Evolutionary conservation across 306 rosid genomes (phyloP).

Genomic region (Quercus berberidifolia): DNA sequence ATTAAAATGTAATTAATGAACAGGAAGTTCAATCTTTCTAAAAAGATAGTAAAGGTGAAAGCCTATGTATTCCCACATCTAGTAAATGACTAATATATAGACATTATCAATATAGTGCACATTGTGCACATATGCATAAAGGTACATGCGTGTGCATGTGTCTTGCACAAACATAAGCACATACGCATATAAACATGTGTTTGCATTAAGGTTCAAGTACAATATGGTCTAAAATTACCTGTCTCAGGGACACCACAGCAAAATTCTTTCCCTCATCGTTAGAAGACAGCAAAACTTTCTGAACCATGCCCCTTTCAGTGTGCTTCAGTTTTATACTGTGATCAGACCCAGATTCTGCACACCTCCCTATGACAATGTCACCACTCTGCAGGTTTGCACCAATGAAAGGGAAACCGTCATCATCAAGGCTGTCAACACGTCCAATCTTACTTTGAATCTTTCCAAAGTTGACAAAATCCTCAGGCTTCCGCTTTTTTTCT

Average conservation of each 20-base stretch:
- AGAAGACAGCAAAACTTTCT: constrained; percentile 87
- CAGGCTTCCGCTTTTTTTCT: constrained; percentile 76
- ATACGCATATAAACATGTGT: neutral
- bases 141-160: neutral
- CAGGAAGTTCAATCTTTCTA: neutral
- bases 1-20: constrained; percentile 11
- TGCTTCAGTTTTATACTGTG: constrained; percentile 88
- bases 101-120: constrained; percentile 7
- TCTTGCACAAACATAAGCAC: neutral
- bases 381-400: constrained; percentile 92
- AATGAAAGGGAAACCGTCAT: constrained; percentile 84
- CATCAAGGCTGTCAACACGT: constrained; percentile 90
- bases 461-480: constrained; percentile 75
- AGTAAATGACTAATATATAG: neutral
- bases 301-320: constrained; percentile 93
- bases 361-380: constrained; percentile 79
- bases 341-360: constrained; percentile 88
- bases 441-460: constrained; percentile 85
- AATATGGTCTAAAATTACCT: constrained; percentile 43
- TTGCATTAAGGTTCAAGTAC: neutral
- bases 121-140: neutral
- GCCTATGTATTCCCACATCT: neutral
- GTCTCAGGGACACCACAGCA: constrained; percentile 88
- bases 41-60: neutral
- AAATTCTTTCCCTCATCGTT: constrained; percentile 93